phyloP scores from a whole-genome alignment of 192 early-diverging fungal genomes.

The Gorgonomyces haynaldii region DNA sequence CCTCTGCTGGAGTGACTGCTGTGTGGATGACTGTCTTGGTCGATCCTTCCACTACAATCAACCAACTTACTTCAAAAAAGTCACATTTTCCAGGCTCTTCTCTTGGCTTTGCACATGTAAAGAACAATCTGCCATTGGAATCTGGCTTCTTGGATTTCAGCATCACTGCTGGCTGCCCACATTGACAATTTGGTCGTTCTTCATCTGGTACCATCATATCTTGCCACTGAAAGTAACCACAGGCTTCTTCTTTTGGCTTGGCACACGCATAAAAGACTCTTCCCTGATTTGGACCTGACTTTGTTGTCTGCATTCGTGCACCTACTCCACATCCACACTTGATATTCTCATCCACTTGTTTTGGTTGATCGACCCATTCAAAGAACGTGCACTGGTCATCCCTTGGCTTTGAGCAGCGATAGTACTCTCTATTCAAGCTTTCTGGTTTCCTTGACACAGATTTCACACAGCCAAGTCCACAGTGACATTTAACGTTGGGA shows the following conservation, averaged over 20 bases:
- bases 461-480: not conserved
- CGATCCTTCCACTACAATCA: too few relatives aligned
- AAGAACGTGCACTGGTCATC: constrained; percentile 1
- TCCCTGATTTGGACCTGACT: constrained; percentile 14
- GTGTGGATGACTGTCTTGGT: too few relatives aligned
- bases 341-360: not conserved
- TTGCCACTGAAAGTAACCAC: constrained; percentile 50
- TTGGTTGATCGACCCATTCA: constrained; percentile 9
- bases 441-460: not conserved
- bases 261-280: constrained; percentile 17
- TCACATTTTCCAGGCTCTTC: too few relatives aligned
- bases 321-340: constrained; percentile 7
- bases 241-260: constrained; percentile 13
- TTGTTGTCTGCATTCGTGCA: constrained; percentile 7
- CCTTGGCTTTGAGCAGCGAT: not conserved
- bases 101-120: too few relatives aligned
- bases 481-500: not conserved
- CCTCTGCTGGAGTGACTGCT: too few relatives aligned
- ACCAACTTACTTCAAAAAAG: not conserved
- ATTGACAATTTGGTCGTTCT: not conserved
- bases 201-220: too few relatives aligned
- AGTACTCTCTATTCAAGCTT: not conserved
- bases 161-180: not conserved
- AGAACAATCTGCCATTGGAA: not conserved
- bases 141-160: not conserved